These are phyloP conservation scores for Populus davidiana DNA, from an alignment of 345 rosid species.

Conservation along the genomic window DNA sequence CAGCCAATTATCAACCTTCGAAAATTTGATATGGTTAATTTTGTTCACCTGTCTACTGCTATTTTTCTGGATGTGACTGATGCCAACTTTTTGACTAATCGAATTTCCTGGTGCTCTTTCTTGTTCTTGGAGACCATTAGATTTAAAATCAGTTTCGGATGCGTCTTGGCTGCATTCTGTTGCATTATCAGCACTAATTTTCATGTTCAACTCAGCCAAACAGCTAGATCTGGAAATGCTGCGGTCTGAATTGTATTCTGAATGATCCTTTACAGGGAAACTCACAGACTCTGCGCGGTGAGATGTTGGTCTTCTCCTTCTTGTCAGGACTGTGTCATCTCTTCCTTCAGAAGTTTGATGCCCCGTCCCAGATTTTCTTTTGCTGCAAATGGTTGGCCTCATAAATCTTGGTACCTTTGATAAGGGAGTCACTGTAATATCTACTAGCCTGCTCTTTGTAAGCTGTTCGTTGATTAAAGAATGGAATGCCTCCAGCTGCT, in stretches of 20 bases:
- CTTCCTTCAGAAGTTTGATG: conserved; percentile 26
- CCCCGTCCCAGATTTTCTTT: conserved; percentile 42
- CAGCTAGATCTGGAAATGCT: conserved; percentile 57
- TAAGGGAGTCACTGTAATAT: conserved; percentile 30
- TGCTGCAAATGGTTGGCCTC: conserved; percentile 73
- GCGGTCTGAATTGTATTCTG: conserved; percentile 40
- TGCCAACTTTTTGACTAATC: conserved; percentile 10
- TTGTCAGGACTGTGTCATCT: conserved; percentile 15
- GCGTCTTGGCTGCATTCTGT: conserved; percentile 59
- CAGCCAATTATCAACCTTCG: conserved; percentile 49
- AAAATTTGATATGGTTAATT: conserved; percentile 24
- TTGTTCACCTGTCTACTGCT: conserved; percentile 12
- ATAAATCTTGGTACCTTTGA: conserved; percentile 62
- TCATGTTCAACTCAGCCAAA: conserved; percentile 32
- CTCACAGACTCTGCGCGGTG: conserved; percentile 54
- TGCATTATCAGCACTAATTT: conserved; percentile 40
- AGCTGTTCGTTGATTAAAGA: conserved; percentile 27
- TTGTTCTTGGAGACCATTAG: conserved; percentile 31
- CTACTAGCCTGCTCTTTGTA: conserved; percentile 17
- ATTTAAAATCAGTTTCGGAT: conserved; percentile 49
- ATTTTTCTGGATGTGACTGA: conserved; percentile 17
- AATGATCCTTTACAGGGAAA: conserved; percentile 44
- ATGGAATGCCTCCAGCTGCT: conserved; percentile 25
- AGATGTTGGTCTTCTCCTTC: conserved; percentile 42
- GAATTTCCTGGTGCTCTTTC: conserved; percentile 13